phyloP scores from a whole-genome alignment of 1,284 basidiomycete genomes.

The Termitomyces sp. region DNA sequence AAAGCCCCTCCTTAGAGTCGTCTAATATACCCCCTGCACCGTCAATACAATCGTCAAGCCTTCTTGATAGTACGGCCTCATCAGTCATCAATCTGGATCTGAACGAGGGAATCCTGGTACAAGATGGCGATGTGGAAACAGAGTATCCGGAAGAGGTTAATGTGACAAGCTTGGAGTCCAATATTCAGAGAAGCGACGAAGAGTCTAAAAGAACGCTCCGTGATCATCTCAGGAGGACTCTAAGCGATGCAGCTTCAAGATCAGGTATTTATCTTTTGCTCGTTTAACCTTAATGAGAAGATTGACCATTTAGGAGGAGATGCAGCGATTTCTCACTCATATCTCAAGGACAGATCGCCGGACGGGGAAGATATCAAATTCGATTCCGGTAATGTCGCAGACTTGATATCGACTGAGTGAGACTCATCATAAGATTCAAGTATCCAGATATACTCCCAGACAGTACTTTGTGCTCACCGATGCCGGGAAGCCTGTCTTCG shows the following conservation, averaged over 20 bases:
- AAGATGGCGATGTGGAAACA: constrained; percentile 55
- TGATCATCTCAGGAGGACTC: constrained; percentile 63
- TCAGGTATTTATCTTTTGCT: constrained; percentile 25
- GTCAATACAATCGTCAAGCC: constrained; percentile 24
- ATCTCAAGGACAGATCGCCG: constrained; percentile 24
- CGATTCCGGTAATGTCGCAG: constrained; percentile 24
- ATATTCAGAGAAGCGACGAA: constrained; percentile 42
- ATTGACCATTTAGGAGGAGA: constrained; percentile 8
- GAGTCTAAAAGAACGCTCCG: constrained; percentile 59
- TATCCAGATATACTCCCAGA: constrained; percentile 54
- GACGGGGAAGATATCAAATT: constrained; percentile 28
- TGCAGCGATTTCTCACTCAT: constrained; percentile 13
- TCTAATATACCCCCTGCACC: constrained; percentile 23
- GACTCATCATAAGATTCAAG: constrained; percentile 20
- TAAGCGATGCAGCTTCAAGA: constrained; percentile 45
- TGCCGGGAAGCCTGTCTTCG: constrained; percentile 91
- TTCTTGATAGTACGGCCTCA: constrained; percentile 59
- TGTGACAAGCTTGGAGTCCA: constrained; percentile 33
- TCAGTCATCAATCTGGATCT: constrained; percentile 61
- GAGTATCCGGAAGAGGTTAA: constrained; percentile 49
- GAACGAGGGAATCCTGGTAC: constrained; percentile 59
- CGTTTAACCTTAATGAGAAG: not conserved
- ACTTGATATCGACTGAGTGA: not conserved
- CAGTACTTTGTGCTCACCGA: constrained; percentile 92
- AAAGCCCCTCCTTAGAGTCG: constrained; percentile 30